These are phyloP conservation scores for Ustilago shanxiensis DNA, from an alignment of 1,284 basidiomycete species.

Conservation along the genomic window DNA sequence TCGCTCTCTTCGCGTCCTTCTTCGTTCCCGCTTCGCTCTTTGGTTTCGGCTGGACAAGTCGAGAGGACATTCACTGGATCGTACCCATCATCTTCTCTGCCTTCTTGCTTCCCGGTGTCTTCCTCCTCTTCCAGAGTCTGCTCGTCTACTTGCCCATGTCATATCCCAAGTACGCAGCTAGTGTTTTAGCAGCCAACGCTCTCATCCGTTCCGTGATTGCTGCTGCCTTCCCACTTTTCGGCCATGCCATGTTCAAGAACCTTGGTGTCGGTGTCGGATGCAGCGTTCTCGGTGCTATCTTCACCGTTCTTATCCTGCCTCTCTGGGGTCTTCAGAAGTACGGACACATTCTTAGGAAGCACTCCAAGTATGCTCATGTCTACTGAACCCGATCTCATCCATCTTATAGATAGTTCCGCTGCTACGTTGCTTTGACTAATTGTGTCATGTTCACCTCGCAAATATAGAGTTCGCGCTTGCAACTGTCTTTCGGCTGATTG, in stretches of 20 bases:
- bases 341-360: constrained; percentile 41
- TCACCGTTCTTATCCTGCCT: constrained; percentile 35
- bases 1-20: constrained; percentile 76
- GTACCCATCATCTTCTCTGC: constrained; percentile 50
- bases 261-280: constrained; percentile 41
- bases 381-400: constrained; percentile 18
- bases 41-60: constrained; percentile 59
- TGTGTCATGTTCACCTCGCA: neutral
- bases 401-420: neutral
- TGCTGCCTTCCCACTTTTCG: constrained; percentile 51
- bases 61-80: constrained; percentile 58
- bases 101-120: constrained; percentile 40
- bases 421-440: neutral
- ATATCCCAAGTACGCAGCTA: constrained; percentile 40
- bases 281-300: constrained; percentile 46
- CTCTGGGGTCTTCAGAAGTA: constrained; percentile 49
- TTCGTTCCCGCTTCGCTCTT: constrained; percentile 77
- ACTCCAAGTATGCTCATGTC: constrained; percentile 55
- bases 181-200: constrained; percentile 44
- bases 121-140: constrained; percentile 54
- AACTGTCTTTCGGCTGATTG: no score
- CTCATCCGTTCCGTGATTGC: constrained; percentile 41
- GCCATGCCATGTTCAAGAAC: constrained; percentile 45
- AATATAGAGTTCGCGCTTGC: constrained; percentile 9
- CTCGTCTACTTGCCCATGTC: constrained; percentile 49